Percentiles rank a stretch among this genome's conserved stretches.
Conservation (phyloP, 805 yeast species). For the Blastobotrys terrestris region DNA sequence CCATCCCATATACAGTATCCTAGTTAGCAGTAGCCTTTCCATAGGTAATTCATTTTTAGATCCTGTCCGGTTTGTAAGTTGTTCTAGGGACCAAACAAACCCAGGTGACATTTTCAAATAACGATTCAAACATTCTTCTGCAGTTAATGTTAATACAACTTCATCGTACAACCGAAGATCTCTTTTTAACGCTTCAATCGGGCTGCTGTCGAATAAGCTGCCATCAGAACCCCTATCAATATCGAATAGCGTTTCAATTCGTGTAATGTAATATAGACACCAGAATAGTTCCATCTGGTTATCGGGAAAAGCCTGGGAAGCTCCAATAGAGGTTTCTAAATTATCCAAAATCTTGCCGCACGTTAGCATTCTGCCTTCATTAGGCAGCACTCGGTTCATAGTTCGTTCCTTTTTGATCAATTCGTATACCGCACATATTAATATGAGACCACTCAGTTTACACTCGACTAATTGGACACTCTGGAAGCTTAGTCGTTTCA, state of each 20-base stretch:
- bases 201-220: not conserved
- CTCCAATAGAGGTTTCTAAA: not conserved
- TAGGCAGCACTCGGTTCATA: not conserved
- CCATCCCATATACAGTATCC: not conserved
- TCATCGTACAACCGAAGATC: not conserved
- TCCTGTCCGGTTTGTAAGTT: not conserved
- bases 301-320: not conserved
- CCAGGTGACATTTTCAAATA: not conserved
- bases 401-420: not conserved
- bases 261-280: not conserved
- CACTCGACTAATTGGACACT: not conserved
- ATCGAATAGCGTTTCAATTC: not conserved
- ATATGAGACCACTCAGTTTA: not conserved
- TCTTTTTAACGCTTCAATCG: not conserved
- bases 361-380: not conserved
- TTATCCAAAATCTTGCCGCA: constrained; percentile 1
- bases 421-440: constrained; percentile 6
- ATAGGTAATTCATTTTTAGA: not conserved
- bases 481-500: not conserved
- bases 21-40: not conserved
- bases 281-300: not conserved
- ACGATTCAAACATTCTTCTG: not conserved
- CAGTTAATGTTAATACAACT: not conserved
- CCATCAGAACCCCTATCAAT: not conserved
- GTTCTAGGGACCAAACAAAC: not conserved